Percentiles rank a stretch among this genome's conserved stretches.
These are phyloP conservation scores for Asterionellopsis glacialis DNA, from an alignment of 108 stramenopile species.

Conservation along the genomic window DNA sequence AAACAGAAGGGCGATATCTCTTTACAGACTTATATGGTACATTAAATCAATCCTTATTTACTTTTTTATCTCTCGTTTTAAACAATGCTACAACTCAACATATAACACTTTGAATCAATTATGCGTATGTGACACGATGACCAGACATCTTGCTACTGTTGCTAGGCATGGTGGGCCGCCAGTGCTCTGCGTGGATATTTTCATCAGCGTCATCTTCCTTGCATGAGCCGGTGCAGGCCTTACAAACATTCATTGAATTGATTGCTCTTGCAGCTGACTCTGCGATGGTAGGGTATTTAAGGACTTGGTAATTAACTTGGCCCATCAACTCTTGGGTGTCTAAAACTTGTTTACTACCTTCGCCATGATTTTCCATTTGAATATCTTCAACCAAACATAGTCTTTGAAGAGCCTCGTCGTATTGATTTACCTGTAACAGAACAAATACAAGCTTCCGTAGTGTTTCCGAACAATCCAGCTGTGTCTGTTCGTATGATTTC, in stretches of 20 bases:
- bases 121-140: conserved; percentile 37
- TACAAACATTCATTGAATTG: background rate
- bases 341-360: conserved; percentile 16
- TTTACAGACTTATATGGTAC: no score
- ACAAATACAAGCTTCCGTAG: conserved; percentile 39
- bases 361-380: conserved; percentile 9
- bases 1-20: no score
- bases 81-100: no score
- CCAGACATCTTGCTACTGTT: conserved; percentile 65
- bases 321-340: conserved; percentile 45
- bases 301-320: conserved; percentile 52
- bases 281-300: conserved; percentile 43
- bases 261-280: conserved; percentile 21
- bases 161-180: conserved; percentile 40
- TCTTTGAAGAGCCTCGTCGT: conserved; percentile 30
- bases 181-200: conserved; percentile 22
- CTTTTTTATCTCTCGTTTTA: no score
- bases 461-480: conserved; percentile 24
- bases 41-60: no score
- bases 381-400: conserved; percentile 38
- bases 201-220: conserved; percentile 22
- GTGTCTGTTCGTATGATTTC: conserved; percentile 27
- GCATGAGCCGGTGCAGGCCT: conserved; percentile 19
- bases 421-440: conserved; percentile 26
- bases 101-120: no score